Percentiles rank a stretch among this genome's conserved stretches.
These are phyloP conservation scores for Fomitopsis pinicola DNA, from an alignment of 1,284 basidiomycete genomes.

Conservation along the genomic window DNA sequence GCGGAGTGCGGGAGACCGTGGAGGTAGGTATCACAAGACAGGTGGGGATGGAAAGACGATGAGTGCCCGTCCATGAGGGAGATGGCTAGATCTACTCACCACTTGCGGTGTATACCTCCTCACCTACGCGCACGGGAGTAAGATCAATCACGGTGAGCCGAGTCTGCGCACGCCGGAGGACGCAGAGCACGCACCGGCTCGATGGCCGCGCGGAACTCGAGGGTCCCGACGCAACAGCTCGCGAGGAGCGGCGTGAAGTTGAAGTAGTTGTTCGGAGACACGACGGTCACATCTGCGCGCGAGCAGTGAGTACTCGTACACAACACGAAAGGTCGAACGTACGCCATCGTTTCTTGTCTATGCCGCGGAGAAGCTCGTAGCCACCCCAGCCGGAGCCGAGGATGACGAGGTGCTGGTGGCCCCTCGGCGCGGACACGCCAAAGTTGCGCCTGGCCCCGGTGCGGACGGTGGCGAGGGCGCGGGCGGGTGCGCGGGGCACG, in stretches of 20 bases:
- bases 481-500: not conserved
- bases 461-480: not conserved
- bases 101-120: constrained; percentile 52
- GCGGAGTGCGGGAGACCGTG: no score
- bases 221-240: constrained; percentile 74
- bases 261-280: constrained; percentile 78
- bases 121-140: constrained; percentile 33
- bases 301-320: constrained; percentile 10
- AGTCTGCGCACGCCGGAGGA: not conserved
- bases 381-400: constrained; percentile 86
- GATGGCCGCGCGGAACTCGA: constrained; percentile 77
- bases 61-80: no score
- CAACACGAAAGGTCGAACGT: constrained; percentile 18
- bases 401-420: constrained; percentile 70
- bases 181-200: constrained; percentile 59
- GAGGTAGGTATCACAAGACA: no score
- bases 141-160: not conserved
- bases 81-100: constrained; percentile 30
- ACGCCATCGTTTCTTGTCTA: constrained; percentile 71
- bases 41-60: not conserved
- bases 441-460: constrained; percentile 14
- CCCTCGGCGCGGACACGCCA: constrained; percentile 19
- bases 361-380: constrained; percentile 61
- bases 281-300: constrained; percentile 56
- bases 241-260: constrained; percentile 82